Conservation (phyloP, 176 grass and related monocot genomes). For the Oryza meridionalis region DNA sequence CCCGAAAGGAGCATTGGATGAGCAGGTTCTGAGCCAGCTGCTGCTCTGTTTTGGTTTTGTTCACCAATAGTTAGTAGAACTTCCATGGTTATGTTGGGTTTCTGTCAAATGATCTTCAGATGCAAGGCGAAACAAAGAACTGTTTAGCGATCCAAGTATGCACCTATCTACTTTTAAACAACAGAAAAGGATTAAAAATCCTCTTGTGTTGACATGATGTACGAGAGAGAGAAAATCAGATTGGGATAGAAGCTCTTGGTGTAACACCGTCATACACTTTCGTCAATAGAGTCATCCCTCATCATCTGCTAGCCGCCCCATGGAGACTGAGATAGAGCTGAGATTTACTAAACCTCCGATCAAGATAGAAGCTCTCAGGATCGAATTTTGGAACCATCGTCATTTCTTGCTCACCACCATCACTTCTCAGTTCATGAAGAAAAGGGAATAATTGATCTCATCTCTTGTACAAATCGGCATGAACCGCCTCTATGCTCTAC, state of each 20-base stretch:
- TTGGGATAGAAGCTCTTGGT: neutral
- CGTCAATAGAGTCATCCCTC: too few species aligned
- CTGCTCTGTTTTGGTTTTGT: neutral
- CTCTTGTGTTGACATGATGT: neutral
- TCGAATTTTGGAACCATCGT: neutral
- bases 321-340: too few species aligned
- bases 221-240: neutral
- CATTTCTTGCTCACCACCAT: neutral
- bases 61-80: neutral
- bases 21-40: neutral
- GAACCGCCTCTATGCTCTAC: too few species aligned
- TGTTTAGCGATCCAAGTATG: too few species aligned
- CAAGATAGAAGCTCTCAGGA: too few species aligned
- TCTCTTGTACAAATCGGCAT: too few species aligned
- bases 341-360: neutral
- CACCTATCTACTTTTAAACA: too few species aligned
- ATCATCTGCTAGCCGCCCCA: neutral
- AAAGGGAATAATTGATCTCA: too few species aligned
- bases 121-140: neutral
- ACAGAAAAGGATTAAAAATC: too few species aligned
- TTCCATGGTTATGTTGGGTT: neutral
- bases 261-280: neutral
- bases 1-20: neutral
- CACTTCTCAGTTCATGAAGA: too few species aligned
- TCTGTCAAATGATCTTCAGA: neutral